Evolutionary conservation across 306 rosid genomes (phyloP).

Genomic region (Phaseolus lunatus): DNA sequence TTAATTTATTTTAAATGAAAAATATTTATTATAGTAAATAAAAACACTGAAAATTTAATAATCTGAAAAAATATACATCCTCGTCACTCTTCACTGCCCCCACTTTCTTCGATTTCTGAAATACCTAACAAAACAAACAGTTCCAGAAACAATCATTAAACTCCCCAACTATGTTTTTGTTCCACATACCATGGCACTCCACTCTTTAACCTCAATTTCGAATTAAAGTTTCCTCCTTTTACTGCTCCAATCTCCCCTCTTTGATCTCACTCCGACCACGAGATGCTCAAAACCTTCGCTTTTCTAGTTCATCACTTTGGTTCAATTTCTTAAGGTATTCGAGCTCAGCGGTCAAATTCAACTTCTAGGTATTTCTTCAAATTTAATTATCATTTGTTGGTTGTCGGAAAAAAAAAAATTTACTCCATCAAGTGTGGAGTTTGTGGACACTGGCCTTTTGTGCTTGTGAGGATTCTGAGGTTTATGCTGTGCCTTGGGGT

Average conservation of each 20-base stretch:
- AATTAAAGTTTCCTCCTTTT: constrained; percentile 18
- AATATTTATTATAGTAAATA: too few relatives aligned
- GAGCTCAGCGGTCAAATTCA: constrained; percentile 38
- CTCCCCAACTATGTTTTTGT: constrained; percentile 18
- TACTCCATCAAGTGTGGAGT: not conserved
- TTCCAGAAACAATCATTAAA: constrained; percentile 37
- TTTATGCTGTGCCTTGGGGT: constrained; percentile 35
- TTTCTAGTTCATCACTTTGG: constrained; percentile 42
- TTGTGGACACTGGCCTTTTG: constrained; percentile 26
- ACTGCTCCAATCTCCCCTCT: constrained; percentile 28
- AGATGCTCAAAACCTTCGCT: constrained; percentile 35
- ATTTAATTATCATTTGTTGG: constrained; percentile 37
- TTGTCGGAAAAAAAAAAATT: not conserved
- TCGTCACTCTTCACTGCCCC: not conserved
- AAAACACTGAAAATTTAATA: too few relatives aligned
- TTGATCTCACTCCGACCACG: constrained; percentile 55
- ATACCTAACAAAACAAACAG: constrained; percentile 33
- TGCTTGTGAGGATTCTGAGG: constrained; percentile 32
- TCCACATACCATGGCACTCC: not conserved
- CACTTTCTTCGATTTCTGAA: constrained; percentile 35
- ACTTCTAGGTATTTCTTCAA: constrained; percentile 33
- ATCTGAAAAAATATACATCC: not conserved
- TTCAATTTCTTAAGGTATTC: constrained; percentile 51
- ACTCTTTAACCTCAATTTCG: constrained; percentile 30
- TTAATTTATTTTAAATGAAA: too few relatives aligned